Conservation (phyloP, 495 filamentous ascomycete species). For the Penicillium salamii region DNA sequence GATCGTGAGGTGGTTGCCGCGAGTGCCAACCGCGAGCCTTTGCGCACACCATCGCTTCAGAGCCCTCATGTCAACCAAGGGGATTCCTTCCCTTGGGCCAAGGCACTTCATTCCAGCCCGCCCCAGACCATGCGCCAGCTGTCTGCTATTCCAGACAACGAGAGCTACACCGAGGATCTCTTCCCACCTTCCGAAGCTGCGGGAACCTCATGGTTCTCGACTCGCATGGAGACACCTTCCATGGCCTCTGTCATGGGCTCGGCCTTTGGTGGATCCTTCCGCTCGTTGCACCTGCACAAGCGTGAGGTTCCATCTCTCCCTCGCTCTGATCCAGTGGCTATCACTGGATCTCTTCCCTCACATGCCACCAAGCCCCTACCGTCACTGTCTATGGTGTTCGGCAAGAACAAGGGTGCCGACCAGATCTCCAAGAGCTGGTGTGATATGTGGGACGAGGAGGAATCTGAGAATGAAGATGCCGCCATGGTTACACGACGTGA, state of each 20-base stretch:
- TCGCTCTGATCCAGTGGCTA: constrained; percentile 53
- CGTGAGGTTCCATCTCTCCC: constrained; percentile 35
- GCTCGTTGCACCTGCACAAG: constrained; percentile 55
- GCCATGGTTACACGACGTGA: constrained; percentile 61
- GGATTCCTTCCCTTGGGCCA: constrained; percentile 92
- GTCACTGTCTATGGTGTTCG: constrained; percentile 74
- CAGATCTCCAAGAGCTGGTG: constrained; percentile 94
- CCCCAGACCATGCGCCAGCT: constrained; percentile 76
- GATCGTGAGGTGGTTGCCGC: constrained; percentile 69
- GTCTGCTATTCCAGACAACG: constrained; percentile 76
- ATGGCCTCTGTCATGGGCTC: constrained; percentile 78
- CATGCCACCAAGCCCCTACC: constrained; percentile 61
- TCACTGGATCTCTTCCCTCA: constrained; percentile 77
- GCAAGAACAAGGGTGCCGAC: constrained; percentile 60
- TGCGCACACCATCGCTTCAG: constrained; percentile 92
- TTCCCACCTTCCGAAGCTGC: constrained; percentile 76
- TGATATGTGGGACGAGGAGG: constrained; percentile 92
- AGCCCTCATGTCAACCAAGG: constrained; percentile 77
- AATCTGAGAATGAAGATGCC: constrained; percentile 58
- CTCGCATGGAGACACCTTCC: constrained; percentile 68
- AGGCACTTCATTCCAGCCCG: constrained; percentile 77
- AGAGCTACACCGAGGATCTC: constrained; percentile 81
- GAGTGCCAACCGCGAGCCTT: constrained; percentile 88
- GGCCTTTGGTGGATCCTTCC: constrained; percentile 64
- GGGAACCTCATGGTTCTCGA: constrained; percentile 69